Evolutionary conservation across 176 grass and related monocot species (phyloP), one percentile per base, ranked within the genome.

Genomic region (Musa itinerans): DNA sequence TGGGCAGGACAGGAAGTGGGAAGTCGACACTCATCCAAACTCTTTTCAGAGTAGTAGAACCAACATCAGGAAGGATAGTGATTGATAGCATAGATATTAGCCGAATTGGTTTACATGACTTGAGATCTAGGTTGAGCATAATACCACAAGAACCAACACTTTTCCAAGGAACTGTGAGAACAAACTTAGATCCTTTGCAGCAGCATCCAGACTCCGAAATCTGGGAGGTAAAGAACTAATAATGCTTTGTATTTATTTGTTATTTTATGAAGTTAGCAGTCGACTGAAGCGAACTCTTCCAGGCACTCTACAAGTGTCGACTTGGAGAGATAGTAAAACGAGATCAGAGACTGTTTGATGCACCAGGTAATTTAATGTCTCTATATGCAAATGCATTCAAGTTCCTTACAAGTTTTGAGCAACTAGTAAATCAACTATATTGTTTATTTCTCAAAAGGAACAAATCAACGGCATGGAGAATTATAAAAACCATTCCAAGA

Each of bases 21-120:
- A 96, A 96, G 72, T 92, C 93, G 62, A 96, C 93, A n/a, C 89
- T 96, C 34, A 96, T 96, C 53, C 89, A 92, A 76, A 83, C 89
- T 68, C 79, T 96, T 71, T 96, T 96, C 89, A 84, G 93, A 77
- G 83, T 92, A 64, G 87, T 96, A 7, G 93, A 96, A 71, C 93
- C 93, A 52, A 86, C 55, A 82, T 82, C 56, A 62, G 93, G 93
- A 71, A 77, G 63, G 53, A 92, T 90, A 90, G 13, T 88, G 50
- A 90, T 96, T 66, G 93, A 96, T 21, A 85, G 83, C 49, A 43
- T 85, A 15, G 83, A 96, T 72, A 96, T 96, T 86, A 82, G 86
- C 15, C 83, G 76, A 82, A 52, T 96, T 53, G 93, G 93, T 49
- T 71, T 96, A 56, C 85, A 92, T 76, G 93, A 96, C 81, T 74